Conservation (phyloP, 331 rosid species). For the Pyracantha coccinea region DNA sequence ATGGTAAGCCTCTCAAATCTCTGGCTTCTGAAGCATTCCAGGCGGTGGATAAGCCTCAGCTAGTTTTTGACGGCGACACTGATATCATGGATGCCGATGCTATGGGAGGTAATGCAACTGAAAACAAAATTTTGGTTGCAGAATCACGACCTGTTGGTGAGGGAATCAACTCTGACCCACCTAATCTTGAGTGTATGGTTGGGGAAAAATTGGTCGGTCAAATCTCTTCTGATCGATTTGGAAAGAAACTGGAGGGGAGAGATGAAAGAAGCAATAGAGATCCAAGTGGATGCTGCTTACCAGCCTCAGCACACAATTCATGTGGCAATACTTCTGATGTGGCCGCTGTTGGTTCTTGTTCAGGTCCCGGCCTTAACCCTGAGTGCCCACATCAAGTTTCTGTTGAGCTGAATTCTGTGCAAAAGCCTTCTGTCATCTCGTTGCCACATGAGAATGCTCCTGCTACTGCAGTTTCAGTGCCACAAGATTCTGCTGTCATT, state of each 20-base stretch:
- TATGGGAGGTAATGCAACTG: conserved; percentile 22
- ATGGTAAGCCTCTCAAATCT: conserved; percentile 20
- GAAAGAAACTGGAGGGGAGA: conserved; percentile 21
- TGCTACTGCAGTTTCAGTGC: conserved; percentile 25
- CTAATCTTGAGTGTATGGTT: conserved; percentile 20
- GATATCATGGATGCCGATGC: conserved; percentile 5
- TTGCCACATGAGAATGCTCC: conserved; percentile 23
- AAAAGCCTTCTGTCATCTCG: conserved; percentile 21
- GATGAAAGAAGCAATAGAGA: conserved; percentile 24
- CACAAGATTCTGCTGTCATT: conserved; percentile 27
- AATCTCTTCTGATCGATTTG: conserved; percentile 28
- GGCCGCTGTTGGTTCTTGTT: conserved; percentile 37
- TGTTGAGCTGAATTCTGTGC: conserved; percentile 21
- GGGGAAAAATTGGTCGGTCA: conserved; percentile 29
- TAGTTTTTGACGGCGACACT: conserved; percentile 17
- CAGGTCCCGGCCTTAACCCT: conserved; percentile 37
- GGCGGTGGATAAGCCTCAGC: too few species aligned
- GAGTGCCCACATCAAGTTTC: conserved; percentile 28
- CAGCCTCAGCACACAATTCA: conserved; percentile 29
- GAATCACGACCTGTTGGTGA: conserved; percentile 21
- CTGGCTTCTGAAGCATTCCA: too few species aligned
- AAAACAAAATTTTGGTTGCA: conserved; percentile 20
- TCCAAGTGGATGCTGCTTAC: conserved; percentile 26
- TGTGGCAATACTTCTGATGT: conserved; percentile 29
- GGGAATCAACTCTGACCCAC: conserved; percentile 15